Conservation (phyloP, 2,329 filamentous ascomycete genomes). For the Didymella sp. region DNA sequence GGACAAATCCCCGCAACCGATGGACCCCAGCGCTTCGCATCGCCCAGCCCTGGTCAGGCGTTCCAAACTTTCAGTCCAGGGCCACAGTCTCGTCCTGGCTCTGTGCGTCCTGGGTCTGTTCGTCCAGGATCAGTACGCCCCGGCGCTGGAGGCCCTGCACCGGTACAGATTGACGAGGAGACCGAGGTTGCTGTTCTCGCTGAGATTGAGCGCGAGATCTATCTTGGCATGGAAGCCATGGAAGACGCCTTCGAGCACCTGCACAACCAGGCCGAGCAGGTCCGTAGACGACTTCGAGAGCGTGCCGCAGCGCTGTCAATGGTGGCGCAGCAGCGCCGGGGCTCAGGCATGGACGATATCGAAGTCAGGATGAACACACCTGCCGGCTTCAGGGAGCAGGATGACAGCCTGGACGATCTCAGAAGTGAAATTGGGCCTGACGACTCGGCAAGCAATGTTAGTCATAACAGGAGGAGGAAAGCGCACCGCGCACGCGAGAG, state of each 20-base stretch:
- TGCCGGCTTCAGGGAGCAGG: slow-evolving; percentile 43
- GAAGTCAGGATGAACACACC: slow-evolving; percentile 60
- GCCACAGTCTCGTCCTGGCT: slow-evolving; percentile 31
- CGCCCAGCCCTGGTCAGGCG: slow-evolving; percentile 49
- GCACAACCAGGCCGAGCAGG: slow-evolving; percentile 82
- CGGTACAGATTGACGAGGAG: slow-evolving; percentile 91
- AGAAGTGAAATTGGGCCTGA: slow-evolving; percentile 70
- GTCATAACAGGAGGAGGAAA: slow-evolving; percentile 70
- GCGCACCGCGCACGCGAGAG: slow-evolving; percentile 73
- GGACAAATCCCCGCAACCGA: slow-evolving; percentile 55
- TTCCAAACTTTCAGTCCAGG: slow-evolving; percentile 46
- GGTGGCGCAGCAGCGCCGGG: slow-evolving; percentile 66
- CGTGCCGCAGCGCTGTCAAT: slow-evolving; percentile 78
- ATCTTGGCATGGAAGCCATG: slow-evolving; percentile 89
- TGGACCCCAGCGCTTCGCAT: slow-evolving; percentile 43
- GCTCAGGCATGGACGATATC: slow-evolving; percentile 51
- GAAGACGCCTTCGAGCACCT: slow-evolving; percentile 93
- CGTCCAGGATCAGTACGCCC: slow-evolving; percentile 47
- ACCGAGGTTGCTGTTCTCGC: slow-evolving; percentile 88
- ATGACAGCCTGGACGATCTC: slow-evolving; percentile 51
- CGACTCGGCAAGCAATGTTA: slow-evolving; percentile 82
- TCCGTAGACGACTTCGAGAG: slow-evolving; percentile 80
- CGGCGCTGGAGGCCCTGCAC: slow-evolving; percentile 56
- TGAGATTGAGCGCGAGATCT: slow-evolving; percentile 92
- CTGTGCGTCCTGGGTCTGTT: slow-evolving; percentile 28